Evolutionary conservation across 257 asterid species (phyloP).

Genomic region (Przewalskia tangutica): DNA sequence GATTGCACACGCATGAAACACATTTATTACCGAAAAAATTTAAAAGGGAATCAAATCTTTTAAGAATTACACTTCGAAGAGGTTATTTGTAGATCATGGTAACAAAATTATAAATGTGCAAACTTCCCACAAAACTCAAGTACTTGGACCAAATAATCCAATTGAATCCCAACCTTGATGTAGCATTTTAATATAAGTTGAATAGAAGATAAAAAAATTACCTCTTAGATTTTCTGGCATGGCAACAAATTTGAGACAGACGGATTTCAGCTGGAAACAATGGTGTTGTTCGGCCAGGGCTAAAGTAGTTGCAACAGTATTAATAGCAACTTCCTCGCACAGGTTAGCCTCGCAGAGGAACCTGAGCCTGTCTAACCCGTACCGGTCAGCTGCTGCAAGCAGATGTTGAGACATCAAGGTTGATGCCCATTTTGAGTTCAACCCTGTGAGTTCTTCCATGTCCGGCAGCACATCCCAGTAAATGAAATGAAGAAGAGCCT

Average conservation of each 20-base stretch:
- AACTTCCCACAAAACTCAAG: neutral
- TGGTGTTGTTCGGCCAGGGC: conserved; percentile 98
- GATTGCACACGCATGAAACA: neutral
- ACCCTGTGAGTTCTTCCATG: conserved; percentile 87
- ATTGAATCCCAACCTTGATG: neutral
- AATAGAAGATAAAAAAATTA: conserved; percentile 1
- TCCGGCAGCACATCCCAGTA: conserved; percentile 83
- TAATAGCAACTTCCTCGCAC: conserved; percentile 75
- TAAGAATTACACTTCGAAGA: neutral
- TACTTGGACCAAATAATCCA: neutral
- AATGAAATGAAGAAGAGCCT: conserved; percentile 86
- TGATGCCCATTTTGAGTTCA: conserved; percentile 73
- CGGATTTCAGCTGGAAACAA: conserved; percentile 78
- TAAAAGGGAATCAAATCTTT: neutral
- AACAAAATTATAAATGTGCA: neutral
- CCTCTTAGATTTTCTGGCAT: conserved; percentile 85
- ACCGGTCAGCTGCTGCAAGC: conserved; percentile 93
- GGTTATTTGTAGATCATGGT: neutral
- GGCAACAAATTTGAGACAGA: conserved; percentile 78
- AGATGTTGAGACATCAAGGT: conserved; percentile 93
- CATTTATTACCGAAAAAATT: neutral
- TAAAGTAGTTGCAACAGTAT: conserved; percentile 91
- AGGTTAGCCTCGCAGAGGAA: conserved; percentile 80
- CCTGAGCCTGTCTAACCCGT: conserved; percentile 84
- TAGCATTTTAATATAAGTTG: neutral